Percentiles rank a stretch among this genome's conserved stretches.
These are phyloP conservation scores for Populus tomentosa DNA, from an alignment of 441 rosid species.

Conservation along the genomic window DNA sequence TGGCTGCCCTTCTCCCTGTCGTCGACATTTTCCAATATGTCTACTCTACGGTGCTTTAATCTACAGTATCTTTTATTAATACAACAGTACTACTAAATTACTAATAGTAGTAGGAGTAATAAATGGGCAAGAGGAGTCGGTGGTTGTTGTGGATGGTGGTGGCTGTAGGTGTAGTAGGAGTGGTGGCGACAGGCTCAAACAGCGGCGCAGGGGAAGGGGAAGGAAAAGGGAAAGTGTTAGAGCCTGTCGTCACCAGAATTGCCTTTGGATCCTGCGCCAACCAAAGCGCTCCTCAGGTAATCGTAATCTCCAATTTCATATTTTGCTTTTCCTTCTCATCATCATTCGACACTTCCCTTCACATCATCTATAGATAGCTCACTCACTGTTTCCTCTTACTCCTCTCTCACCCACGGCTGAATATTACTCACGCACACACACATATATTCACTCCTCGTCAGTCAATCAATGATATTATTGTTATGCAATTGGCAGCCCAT, in stretches of 20 bases:
- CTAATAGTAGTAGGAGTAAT: neutral
- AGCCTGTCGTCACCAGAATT: constrained; percentile 44
- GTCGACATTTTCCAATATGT: no score
- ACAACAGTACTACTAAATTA: no score
- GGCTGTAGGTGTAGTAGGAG: neutral
- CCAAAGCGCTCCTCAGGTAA: constrained; percentile 82
- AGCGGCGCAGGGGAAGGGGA: neutral
- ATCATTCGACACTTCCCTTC: no score
- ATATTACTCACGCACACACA: neutral
- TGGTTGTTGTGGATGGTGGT: constrained; percentile 16
- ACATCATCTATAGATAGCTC: neutral
- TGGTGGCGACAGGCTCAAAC: constrained; percentile 11
- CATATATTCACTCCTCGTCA: neutral
- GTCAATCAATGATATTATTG: neutral
- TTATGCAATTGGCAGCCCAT: constrained; percentile 43
- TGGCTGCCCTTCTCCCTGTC: no score
- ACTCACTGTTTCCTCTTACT: neutral
- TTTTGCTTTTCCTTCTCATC: neutral
- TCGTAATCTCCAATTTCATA: neutral
- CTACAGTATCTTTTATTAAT: no score
- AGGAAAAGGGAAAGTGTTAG: neutral
- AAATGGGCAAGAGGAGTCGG: constrained; percentile 9
- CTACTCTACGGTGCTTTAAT: no score
- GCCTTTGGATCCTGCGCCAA: constrained; percentile 86
- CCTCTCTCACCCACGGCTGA: no score